phyloP scores from a whole-genome alignment of 768 basidiomycete genomes.

The Xerocomellus amylosporus region DNA sequence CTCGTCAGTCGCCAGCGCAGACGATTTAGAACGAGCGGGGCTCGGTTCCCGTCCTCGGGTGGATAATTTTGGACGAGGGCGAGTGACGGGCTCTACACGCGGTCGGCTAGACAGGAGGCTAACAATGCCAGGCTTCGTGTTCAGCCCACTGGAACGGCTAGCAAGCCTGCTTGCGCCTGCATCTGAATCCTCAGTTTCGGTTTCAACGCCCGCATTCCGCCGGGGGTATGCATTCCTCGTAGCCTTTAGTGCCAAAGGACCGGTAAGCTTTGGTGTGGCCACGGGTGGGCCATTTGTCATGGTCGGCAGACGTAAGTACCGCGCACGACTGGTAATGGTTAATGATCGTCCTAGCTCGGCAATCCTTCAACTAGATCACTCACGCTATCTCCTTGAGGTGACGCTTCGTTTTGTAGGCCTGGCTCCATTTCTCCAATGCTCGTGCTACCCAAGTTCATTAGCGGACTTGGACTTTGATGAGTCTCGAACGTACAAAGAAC shows the following conservation, averaged over 20 bases:
- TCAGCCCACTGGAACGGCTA: slow-evolving; percentile 26
- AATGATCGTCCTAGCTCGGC: slow-evolving; percentile 24
- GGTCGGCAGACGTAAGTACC: slow-evolving; percentile 73
- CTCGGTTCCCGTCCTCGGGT: slow-evolving; percentile 31
- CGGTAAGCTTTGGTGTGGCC: slow-evolving; percentile 29
- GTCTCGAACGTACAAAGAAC: slow-evolving; percentile 52
- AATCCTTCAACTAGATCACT: slow-evolving; percentile 35
- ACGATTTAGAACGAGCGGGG: slow-evolving; percentile 31
- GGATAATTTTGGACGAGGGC: slow-evolving; percentile 27
- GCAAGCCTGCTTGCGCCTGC: slow-evolving; percentile 25
- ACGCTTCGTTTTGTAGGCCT: slow-evolving; percentile 63
- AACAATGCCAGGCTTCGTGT: slow-evolving; percentile 34
- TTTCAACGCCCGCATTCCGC: slow-evolving; percentile 24
- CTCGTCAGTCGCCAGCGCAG: slow-evolving; percentile 21
- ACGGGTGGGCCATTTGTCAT: slow-evolving; percentile 40
- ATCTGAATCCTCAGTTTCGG: slow-evolving; percentile 34
- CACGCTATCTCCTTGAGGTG: slow-evolving; percentile 82
- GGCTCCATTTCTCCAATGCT: slow-evolving; percentile 65
- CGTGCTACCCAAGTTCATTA: slow-evolving; percentile 36
- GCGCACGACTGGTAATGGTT: slow-evolving; percentile 58
- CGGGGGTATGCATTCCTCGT: slow-evolving; percentile 33
- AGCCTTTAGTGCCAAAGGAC: slow-evolving; percentile 25
- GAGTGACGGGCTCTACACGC: slow-evolving; percentile 25
- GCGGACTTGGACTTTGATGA: slow-evolving; percentile 1
- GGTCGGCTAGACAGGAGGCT: slow-evolving; percentile 38